These are phyloP conservation scores for Aspergillus nanangensis DNA, from an alignment of 495 filamentous ascomycete species.

Conservation along the genomic window DNA sequence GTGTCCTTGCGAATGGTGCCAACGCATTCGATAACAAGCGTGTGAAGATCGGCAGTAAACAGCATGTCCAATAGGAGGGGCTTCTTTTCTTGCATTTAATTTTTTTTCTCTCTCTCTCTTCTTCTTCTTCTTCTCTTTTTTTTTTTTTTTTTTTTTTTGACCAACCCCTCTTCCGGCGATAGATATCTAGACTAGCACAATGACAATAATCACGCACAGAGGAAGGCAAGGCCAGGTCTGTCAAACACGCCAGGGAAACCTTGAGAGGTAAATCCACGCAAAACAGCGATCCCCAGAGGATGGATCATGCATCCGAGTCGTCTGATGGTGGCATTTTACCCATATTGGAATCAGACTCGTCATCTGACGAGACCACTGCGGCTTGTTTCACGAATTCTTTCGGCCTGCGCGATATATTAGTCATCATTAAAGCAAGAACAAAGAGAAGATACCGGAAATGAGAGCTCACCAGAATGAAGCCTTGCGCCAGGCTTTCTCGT, in stretches of 20 bases:
- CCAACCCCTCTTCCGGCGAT: too few relatives aligned
- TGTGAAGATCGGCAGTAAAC: conserved; percentile 12
- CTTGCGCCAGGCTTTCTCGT: conserved; percentile 91
- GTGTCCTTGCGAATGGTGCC: conserved; percentile 24
- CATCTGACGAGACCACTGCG: conserved; percentile 38
- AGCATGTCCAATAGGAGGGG: conserved; percentile 14
- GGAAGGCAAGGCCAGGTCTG: too few relatives aligned
- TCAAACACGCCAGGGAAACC: too few relatives aligned
- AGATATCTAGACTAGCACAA: not conserved
- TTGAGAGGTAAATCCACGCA: too few relatives aligned
- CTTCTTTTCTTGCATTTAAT: not conserved
- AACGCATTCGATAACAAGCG: conserved; percentile 14
- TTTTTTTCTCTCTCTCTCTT: not conserved
- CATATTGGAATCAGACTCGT: conserved; percentile 72
- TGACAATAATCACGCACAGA: not conserved
- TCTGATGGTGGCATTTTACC: conserved; percentile 81
- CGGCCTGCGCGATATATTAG: conserved; percentile 56
- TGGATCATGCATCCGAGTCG: conserved; percentile 37
- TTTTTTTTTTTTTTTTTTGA: too few relatives aligned
- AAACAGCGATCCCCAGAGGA: too few relatives aligned
- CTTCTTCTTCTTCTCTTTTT: too few relatives aligned
- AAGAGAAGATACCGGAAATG: too few relatives aligned
- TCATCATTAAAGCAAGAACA: too few relatives aligned
- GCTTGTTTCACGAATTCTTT: conserved; percentile 68
- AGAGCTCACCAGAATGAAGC: conserved; percentile 84